Base-by-base conservation (phyloP, 2,329 filamentous ascomycete genomes). In the Xylaria sp. region DNA sequence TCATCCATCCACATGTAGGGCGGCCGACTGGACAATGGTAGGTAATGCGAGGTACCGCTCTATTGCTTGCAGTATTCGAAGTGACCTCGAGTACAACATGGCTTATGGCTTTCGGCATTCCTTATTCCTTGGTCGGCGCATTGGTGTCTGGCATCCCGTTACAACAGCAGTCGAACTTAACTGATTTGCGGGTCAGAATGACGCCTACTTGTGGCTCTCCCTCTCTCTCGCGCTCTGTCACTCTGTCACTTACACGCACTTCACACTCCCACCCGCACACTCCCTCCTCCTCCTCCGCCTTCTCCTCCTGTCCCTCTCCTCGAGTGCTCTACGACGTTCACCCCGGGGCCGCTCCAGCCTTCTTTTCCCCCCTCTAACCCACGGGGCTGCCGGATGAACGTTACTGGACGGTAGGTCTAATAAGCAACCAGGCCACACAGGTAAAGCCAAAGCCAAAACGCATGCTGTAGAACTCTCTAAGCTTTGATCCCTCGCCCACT, bases 1-100 rank as follows among this genome's bases (percentile, higher is more conserved):
- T 37, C 8, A 37, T 37, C 28, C 52, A 55, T 37, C 52, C 52
- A 55, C 52, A 55, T 55, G 23, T 61, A 56, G 54, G 65, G 59
- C 54, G 59, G 59, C 54, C 55, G 51, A 46, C 70, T 50, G 63
- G 71, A 65, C 44, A 41, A 71, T 50, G 65, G 71, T 69, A 72
- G 65, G 67, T 63, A 65, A 73, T 73, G 62, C 69, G 74, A 69
- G 46, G 76, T 76, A 73, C 73, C 69, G 71, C 58, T 70, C 71
- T 72, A 75, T 73, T 56, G 67, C 65, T 71, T 63, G 66, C 71
- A 74, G 69, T 59, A 67, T 63, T 62, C 60, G 63, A 44, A 76
- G 72, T 75, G 73, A 73, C 70, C 67, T 67, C 48, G 56, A 67
- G 63, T 61, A 52, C 57, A 63, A 54, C 39, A 71, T 63, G 67